A percentile compares a stretch with the other conserved stretches of the same genome.
phyloP scores from a whole-genome alignment of 2,329 filamentous ascomycete species.

The Knoxdaviesia capensis region DNA sequence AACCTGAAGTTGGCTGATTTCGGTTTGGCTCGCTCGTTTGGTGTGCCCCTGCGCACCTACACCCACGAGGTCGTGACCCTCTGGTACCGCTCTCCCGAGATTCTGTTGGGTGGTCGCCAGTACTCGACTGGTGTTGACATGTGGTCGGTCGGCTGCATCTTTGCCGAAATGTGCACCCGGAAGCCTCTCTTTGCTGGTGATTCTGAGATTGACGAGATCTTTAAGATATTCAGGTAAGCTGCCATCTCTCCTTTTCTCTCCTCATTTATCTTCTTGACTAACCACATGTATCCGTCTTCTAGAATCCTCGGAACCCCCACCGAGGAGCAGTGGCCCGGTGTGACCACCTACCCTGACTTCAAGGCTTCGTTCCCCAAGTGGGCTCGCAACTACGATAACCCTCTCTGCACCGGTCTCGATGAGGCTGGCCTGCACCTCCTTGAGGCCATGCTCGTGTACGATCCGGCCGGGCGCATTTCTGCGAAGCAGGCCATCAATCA shows the following conservation, averaged over 20 bases:
- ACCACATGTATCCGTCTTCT: constrained; percentile 1
- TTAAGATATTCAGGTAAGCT: constrained; percentile 49
- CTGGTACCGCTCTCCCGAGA: constrained; percentile 84
- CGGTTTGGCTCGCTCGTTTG: constrained; percentile 73
- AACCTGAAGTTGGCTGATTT: constrained; percentile 87
- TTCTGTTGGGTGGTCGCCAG: constrained; percentile 73
- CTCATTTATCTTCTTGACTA: not conserved
- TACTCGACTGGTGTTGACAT: constrained; percentile 92
- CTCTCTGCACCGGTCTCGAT: constrained; percentile 55
- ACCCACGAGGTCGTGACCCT: constrained; percentile 90
- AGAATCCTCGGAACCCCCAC: constrained; percentile 66
- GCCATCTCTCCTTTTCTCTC: too few relatives aligned
- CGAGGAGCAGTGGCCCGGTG: constrained; percentile 70
- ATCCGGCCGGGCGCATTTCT: constrained; percentile 70
- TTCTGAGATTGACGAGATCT: constrained; percentile 36
- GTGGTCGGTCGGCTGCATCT: constrained; percentile 90
- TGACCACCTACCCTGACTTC: constrained; percentile 89
- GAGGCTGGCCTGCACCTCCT: constrained; percentile 48
- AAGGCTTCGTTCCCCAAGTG: constrained; percentile 86
- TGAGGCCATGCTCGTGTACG: constrained; percentile 60
- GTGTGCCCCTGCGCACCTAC: constrained; percentile 77
- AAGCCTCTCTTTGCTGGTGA: constrained; percentile 87
- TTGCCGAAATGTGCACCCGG: constrained; percentile 89
- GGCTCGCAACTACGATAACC: constrained; percentile 45
- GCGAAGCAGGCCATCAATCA: constrained; percentile 76